Evolutionary conservation across 768 basidiomycete genomes (phyloP).

Genomic region (Serendipita sp.): DNA sequence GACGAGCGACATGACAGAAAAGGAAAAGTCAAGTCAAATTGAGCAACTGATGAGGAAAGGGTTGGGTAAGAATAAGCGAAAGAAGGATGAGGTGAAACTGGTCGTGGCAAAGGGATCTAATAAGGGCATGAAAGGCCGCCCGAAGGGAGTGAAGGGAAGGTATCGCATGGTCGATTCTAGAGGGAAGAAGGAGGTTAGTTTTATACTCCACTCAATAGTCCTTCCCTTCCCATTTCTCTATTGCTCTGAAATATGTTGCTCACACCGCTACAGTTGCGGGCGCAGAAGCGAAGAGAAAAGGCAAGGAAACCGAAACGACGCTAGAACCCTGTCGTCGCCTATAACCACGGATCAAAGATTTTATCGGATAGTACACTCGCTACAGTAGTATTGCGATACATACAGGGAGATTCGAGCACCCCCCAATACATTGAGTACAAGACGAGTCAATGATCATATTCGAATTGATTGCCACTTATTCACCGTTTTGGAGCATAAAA

Average conservation of each 20-base stretch:
- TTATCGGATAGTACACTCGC: background rate
- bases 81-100: conserved; percentile 59
- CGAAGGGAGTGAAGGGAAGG: conserved; percentile 89
- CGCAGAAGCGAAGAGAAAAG: conserved; percentile 65
- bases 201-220: background rate
- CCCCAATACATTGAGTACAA: too few relatives aligned
- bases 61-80: conserved; percentile 38
- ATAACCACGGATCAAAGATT: background rate
- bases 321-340: conserved; percentile 9
- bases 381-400: too few relatives aligned
- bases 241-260: conserved; percentile 5
- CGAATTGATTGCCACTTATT: background rate
- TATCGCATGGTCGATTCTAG: conserved; percentile 89
- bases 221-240: background rate
- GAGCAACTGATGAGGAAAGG: conserved; percentile 83
- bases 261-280: conserved; percentile 44
- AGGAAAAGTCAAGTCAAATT: conserved; percentile 86
- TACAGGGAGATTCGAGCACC: too few relatives aligned
- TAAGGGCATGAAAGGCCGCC: conserved; percentile 79
- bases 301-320: conserved; percentile 28
- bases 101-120: conserved; percentile 86
- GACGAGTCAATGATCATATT: background rate
- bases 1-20: conserved; percentile 80
- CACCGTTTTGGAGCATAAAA: background rate
- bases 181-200: conserved; percentile 78